Base-by-base conservation (phyloP, 805 yeast species). In the Blastobotrys terrestris region DNA sequence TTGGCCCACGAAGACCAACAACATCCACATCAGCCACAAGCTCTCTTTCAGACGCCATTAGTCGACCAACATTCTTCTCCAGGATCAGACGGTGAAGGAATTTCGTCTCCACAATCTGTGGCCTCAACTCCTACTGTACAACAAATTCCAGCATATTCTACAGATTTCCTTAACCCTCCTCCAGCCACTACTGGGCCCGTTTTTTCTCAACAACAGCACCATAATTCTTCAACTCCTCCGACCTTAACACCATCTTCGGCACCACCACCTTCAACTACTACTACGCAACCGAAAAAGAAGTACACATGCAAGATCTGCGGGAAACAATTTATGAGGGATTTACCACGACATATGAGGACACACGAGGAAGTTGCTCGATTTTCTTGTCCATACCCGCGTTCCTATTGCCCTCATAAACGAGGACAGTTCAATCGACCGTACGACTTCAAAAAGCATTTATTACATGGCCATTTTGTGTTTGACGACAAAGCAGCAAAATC, bases 361-460 rank as follows among this genome's bases (percentile, higher is more conserved):
- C 87, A 83, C 65, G 81, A 80, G 60, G 66, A 70, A 8, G 77
- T 74, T 15, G 73, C 84, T 4, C 67, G 86, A 39, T 83, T 83
- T 63, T 72, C 66, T 39, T 83, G 88, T 63, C 72, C 78, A 15
- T 82, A 74, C 59, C 86, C 86, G 6, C 70, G 75, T 48, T 68
- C 68, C n/a, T 66, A 67, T 45, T 83, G 87, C 61, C 67, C 74
- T 2, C 87, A 82, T 63, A 80, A 76, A 60, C 73, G 81, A 13
- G 83, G 85, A 26, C 78, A 72, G 60, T 83, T 83, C 69, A 83
- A 83, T 66, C 70, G 88, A 48, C 85, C 84, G 3, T 83, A 83
- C 63, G 88, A 83, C 63, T 81, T 72, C 70, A 83, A 83, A 61
- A 83, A 83, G 61, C 88, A 83, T 61, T 65, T 83, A 51, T 67